Conservation (phyloP, 108 stramenopile genomes). For the Conticribra weissflogii region DNA sequence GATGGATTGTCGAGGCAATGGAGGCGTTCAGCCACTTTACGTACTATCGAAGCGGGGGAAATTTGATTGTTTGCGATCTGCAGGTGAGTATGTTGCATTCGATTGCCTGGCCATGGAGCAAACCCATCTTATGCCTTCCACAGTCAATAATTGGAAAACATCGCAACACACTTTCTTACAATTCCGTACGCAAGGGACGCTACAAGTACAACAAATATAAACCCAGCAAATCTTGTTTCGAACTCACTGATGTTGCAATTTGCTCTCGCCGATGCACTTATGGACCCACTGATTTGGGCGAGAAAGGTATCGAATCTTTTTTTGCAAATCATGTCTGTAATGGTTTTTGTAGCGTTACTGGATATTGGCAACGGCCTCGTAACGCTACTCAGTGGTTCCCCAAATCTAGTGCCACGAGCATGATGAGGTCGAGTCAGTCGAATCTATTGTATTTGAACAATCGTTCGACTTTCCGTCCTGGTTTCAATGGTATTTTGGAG, state of each 20-base stretch:
- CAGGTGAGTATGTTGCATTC: constrained; percentile 68
- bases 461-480: constrained; percentile 43
- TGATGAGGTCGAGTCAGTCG: constrained; percentile 52
- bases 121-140: too few relatives aligned
- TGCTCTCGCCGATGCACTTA: constrained; percentile 50
- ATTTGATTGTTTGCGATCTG: constrained; percentile 75
- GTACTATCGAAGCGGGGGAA: constrained; percentile 66
- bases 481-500: constrained; percentile 46
- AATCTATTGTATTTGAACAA: constrained; percentile 35
- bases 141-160: too few relatives aligned
- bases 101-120: too few relatives aligned
- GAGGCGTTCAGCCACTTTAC: constrained; percentile 81
- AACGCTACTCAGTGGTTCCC: constrained; percentile 56
- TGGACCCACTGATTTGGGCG: constrained; percentile 73
- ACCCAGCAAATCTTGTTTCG: constrained; percentile 61
- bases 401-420: constrained; percentile 48
- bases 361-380: constrained; percentile 53
- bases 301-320: constrained; percentile 79
- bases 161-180: too few relatives aligned
- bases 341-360: constrained; percentile 50
- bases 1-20: constrained; percentile 53
- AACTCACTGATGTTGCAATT: constrained; percentile 71
- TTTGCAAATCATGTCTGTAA: constrained; percentile 77
- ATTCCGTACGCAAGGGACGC: constrained; percentile 37
- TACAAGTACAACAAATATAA: constrained; percentile 22